phyloP scores from a whole-genome alignment of 192 early-diverging fungal species.

The Entophlyctis luteolus region DNA sequence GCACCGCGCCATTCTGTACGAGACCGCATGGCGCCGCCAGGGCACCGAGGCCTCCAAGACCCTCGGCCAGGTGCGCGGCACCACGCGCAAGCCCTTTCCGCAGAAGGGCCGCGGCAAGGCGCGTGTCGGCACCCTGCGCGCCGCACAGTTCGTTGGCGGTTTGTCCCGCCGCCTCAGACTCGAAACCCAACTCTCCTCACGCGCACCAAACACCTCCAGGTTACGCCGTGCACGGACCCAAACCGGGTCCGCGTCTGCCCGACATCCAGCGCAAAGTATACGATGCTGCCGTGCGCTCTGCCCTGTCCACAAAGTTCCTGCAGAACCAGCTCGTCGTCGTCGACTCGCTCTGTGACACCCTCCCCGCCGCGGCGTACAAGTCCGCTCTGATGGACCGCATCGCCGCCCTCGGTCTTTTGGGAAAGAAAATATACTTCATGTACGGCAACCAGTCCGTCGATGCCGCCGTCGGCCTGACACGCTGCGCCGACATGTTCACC shows the following conservation, averaged over 20 bases:
- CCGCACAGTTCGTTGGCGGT: conserved; percentile 87
- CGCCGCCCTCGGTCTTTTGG: conserved; percentile 24
- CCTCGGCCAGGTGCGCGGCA: conserved; percentile 79
- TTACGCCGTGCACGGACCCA: conserved; percentile 75
- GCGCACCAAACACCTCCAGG: conserved; percentile 22
- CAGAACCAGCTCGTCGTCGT: conserved; percentile 82
- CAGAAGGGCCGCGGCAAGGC: conserved; percentile 94
- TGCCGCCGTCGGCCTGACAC: conserved; percentile 19
- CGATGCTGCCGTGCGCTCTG: conserved; percentile 74
- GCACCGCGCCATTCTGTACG: conserved; percentile 81
- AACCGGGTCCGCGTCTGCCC: conserved; percentile 74
- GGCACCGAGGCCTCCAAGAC: conserved; percentile 82
- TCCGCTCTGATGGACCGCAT: conserved; percentile 24
- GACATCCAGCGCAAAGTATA: conserved; percentile 86
- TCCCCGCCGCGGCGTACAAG: conserved; percentile 11
- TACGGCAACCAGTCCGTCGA: conserved; percentile 41
- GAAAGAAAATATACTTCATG: conserved; percentile 41
- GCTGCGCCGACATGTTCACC: conserved; percentile 33
- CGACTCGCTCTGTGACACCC: conserved; percentile 39
- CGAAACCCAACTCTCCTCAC: background rate
- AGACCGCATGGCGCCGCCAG: conserved; percentile 71
- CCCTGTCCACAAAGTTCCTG: conserved; percentile 80
- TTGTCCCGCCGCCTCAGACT: background rate
- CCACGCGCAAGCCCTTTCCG: conserved; percentile 72
- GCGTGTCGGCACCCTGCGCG: conserved; percentile 76